These are phyloP conservation scores for Laguncularia racemosa DNA, from an alignment of 345 rosid genomes.

Conservation along the genomic window DNA sequence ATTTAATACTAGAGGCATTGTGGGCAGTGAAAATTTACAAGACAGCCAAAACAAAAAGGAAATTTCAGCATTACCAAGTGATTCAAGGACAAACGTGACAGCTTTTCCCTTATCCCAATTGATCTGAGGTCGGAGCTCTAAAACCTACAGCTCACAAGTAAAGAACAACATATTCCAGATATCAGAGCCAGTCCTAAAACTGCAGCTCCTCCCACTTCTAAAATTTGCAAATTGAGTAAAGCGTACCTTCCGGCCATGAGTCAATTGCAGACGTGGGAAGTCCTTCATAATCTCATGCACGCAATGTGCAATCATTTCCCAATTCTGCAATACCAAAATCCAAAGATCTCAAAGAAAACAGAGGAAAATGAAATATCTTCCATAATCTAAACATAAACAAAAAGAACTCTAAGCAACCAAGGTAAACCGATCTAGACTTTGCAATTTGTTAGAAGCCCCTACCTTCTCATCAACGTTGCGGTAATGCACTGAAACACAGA, in stretches of 20 bases:
- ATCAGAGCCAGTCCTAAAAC: not conserved
- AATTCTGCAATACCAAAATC: too few species aligned
- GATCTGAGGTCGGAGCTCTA: conserved; percentile 42
- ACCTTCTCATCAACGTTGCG: conserved; percentile 42
- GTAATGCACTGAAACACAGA: conserved; percentile 42
- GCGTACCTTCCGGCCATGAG: too few species aligned
- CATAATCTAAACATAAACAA: not conserved
- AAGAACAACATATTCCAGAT: not conserved
- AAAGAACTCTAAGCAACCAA: not conserved
- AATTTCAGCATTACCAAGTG: conserved; percentile 14
- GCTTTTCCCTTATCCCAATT: conserved; percentile 51
- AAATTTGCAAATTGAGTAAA: too few species aligned
- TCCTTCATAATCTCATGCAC: too few species aligned
- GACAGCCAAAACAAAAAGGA: too few species aligned
- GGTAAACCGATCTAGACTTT: too few species aligned
- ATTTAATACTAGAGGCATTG: not conserved
- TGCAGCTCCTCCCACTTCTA: not conserved
- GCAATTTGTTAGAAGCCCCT: not conserved
- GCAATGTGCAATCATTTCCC: too few species aligned
- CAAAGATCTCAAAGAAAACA: too few species aligned
- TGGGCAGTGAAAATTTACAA: not conserved
- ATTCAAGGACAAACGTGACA: conserved; percentile 32
- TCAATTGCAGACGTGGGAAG: too few species aligned
- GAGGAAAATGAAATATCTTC: too few species aligned
- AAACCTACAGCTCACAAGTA: conserved; percentile 19